Evolutionary conservation across 257 asterid genomes (phyloP).

Genomic region (Solanum medicagineum): DNA sequence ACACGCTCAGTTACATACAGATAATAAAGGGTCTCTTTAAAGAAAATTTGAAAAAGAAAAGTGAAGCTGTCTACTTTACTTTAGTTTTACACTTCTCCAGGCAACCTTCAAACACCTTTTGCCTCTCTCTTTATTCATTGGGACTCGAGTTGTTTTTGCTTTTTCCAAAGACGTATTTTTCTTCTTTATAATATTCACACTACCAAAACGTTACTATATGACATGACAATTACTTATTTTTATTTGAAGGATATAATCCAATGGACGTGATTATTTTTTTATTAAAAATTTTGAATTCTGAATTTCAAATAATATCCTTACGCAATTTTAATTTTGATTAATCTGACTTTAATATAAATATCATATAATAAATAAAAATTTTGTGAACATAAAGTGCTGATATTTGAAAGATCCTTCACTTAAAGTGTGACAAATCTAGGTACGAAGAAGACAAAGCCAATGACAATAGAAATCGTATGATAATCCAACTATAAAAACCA

Average conservation of each 20-base stretch:
- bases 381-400: no score
- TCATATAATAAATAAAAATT: no score
- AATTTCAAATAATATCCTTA: no score
- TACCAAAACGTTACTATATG: neutral
- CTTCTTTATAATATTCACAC: neutral
- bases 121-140: neutral
- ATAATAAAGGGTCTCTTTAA: neutral
- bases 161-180: neutral
- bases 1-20: conserved; percentile 5
- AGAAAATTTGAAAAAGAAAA: conserved; percentile 7
- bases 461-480: no score
- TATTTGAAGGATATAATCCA: neutral
- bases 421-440: no score
- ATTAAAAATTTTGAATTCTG: no score
- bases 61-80: conserved; percentile 17
- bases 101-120: neutral
- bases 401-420: no score
- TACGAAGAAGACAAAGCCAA: no score
- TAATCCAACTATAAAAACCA: no score
- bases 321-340: no score
- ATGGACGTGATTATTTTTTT: no score
- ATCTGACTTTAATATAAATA: neutral
- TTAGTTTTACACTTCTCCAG: conserved; percentile 8
- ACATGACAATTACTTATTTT: neutral
- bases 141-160: neutral